A percentile compares a stretch with the other conserved stretches of the same genome.
phyloP scores from a whole-genome alignment of 2,329 filamentous ascomycete genomes.

The Raffaelea ambrosiae region DNA sequence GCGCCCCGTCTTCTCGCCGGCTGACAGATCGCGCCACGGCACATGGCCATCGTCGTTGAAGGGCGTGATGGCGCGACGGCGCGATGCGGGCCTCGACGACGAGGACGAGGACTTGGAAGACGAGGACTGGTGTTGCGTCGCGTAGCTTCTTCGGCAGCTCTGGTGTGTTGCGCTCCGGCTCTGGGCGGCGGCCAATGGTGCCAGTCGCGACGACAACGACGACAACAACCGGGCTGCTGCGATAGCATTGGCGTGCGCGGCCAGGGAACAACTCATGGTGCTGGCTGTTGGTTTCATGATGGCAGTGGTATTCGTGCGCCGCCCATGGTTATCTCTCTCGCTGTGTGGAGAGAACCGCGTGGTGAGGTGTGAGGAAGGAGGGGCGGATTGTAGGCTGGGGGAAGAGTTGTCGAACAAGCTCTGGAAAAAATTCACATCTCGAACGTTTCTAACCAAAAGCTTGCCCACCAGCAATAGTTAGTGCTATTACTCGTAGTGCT shows the following conservation, averaged over 20 bases:
- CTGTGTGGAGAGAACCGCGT: too few relatives aligned
- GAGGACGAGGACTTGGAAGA: constrained; percentile 19
- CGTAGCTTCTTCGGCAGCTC: constrained; percentile 29
- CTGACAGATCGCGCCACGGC: constrained; percentile 69
- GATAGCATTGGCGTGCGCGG: constrained; percentile 3
- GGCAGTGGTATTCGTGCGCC: neutral
- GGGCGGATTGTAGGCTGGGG: neutral
- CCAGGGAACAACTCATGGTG: constrained; percentile 3
- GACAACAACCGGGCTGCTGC: neutral
- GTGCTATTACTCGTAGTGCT: too few relatives aligned
- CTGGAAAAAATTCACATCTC: neutral
- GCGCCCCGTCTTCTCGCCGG: constrained; percentile 69
- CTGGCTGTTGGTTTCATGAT: constrained; percentile 8
- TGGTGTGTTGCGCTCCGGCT: too few relatives aligned
- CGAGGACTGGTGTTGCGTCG: constrained; percentile 52
- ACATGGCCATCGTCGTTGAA: constrained; percentile 80
- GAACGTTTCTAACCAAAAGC: too few relatives aligned
- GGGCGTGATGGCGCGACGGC: constrained; percentile 65
- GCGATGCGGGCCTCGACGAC: constrained; percentile 30
- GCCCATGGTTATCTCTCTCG: neutral
- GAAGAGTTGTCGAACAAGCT: too few relatives aligned
- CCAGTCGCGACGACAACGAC: neutral
- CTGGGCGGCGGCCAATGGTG: neutral
- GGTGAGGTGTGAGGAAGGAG: neutral
- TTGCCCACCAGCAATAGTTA: too few relatives aligned